Conservation (phyloP, 225 moss, liverwort and hornwort species). For the Physcomitrium patens region DNA sequence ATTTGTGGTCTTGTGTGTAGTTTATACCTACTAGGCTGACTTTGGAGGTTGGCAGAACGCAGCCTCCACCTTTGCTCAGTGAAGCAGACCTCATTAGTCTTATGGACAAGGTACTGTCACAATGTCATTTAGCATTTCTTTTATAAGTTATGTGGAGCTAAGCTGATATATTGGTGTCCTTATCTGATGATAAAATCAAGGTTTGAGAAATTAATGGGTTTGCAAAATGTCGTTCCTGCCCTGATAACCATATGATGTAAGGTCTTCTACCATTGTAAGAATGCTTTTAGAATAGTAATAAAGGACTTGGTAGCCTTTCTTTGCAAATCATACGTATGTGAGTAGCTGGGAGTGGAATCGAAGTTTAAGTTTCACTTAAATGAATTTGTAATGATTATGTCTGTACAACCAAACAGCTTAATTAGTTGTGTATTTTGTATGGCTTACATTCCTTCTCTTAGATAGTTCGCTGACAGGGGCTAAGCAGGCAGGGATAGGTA, state of each 20-base stretch:
- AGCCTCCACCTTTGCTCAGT: constrained; percentile 85
- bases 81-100: constrained; percentile 98
- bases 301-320: not conserved
- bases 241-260: not conserved
- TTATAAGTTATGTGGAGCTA: constrained; percentile 28
- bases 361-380: constrained; percentile 17
- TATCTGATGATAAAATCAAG: constrained; percentile 8
- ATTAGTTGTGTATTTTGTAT: constrained; percentile 27
- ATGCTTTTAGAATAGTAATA: constrained; percentile 4
- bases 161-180: constrained; percentile 20
- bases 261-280: constrained; percentile 9
- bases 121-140: constrained; percentile 7
- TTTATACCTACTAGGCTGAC: constrained; percentile 90
- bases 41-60: constrained; percentile 86
- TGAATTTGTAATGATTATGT: constrained; percentile 1
- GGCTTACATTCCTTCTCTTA: constrained; percentile 25
- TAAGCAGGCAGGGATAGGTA: constrained; percentile 96
- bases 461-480: constrained; percentile 49
- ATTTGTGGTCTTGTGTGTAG: constrained; percentile 55
- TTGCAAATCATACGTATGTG: constrained; percentile 23
- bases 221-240: constrained; percentile 21
- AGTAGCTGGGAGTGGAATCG: constrained; percentile 17
- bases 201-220: not conserved
- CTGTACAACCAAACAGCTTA: constrained; percentile 11
- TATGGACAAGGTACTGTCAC: constrained; percentile 86